Base-by-base conservation (phyloP, 2,329 filamentous ascomycete genomes). In the Rosellinia necatrix region DNA sequence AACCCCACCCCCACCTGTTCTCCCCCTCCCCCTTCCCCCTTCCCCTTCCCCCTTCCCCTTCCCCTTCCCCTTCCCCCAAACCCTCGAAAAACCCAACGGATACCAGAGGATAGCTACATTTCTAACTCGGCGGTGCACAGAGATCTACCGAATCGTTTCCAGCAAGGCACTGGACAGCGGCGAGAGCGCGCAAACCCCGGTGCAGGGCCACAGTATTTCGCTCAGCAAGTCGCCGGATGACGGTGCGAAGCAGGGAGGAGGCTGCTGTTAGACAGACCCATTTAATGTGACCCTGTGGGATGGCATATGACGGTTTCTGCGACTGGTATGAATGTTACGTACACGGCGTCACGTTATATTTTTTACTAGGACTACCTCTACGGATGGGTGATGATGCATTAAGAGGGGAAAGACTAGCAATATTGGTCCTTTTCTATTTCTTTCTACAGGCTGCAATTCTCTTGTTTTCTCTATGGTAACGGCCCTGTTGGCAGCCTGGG, bases 91-190 rank as follows among this genome's bases (percentile, higher is more conserved):
- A 13, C 17, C 34, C 55, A 41, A 57, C 59, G 21, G 37, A 64
- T 44, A 34, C 38, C 25, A 29, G 37, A 44, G 49, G 53, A 41
- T 32, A 49, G 17, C 46, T 29, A 13, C 41, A n/a, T 50, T 49
- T 9, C 54, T 60, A 49, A 49, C 42, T 6, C 44, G 15, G 49
- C 49, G 34, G 60, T 49, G 32, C 56, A 44, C 73, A 96, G 94
- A 99, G 83, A 99, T 99, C 80, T 99, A 97, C 84, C 90, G 92
- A 71, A 99, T 99, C 70, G 94, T 99, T 64, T 97, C 93, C 54
- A 94, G 90, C 84, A 97, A 97, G 83, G 91, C 92, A 37, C 86
- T 97, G 69, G 93, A 97, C 74, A 90, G 89, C 71, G 91, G 90
- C 71, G 92, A 96, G 68, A 84, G 86, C 60, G 82, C 88, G 63